phyloP scores from a whole-genome alignment of 2,329 filamentous ascomycete species.

The Neurospora sp. region DNA sequence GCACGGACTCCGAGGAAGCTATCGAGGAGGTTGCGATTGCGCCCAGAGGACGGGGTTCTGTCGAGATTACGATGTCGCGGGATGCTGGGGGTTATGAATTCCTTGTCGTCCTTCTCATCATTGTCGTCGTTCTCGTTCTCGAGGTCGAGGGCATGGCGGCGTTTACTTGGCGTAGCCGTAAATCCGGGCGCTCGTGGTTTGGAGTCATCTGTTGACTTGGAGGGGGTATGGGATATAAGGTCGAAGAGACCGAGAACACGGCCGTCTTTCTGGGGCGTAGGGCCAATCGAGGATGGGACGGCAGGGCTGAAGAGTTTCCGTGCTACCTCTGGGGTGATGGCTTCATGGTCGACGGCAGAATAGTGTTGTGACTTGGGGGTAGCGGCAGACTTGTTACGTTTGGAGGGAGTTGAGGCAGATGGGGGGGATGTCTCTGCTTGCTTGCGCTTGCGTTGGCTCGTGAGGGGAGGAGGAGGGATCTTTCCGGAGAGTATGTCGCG shows the following conservation, averaged over 20 bases:
- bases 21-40: conserved; percentile 53
- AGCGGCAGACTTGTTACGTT: conserved; percentile 34
- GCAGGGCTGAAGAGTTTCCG: conserved; percentile 47
- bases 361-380: conserved; percentile 16
- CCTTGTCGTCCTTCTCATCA: neutral
- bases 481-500: conserved; percentile 51
- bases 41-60: conserved; percentile 43
- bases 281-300: conserved; percentile 55
- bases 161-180: conserved; percentile 37
- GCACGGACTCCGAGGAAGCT: conserved; percentile 36
- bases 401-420: conserved; percentile 38
- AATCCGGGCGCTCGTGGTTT: conserved; percentile 21
- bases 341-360: conserved; percentile 25
- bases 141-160: conserved; percentile 5
- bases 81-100: conserved; percentile 5
- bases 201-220: conserved; percentile 26
- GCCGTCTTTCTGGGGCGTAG: conserved; percentile 72
- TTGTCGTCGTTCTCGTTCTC: neutral
- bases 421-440: conserved; percentile 20
- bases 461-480: conserved; percentile 26
- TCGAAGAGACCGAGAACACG: conserved; percentile 72
- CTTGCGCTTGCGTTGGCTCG: conserved; percentile 30
- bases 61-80: conserved; percentile 24
- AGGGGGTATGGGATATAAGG: conserved; percentile 46
- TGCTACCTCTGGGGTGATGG: conserved; percentile 45